phyloP scores from a whole-genome alignment of 169 alveolate species.

The Plasmodium yoelii region DNA sequence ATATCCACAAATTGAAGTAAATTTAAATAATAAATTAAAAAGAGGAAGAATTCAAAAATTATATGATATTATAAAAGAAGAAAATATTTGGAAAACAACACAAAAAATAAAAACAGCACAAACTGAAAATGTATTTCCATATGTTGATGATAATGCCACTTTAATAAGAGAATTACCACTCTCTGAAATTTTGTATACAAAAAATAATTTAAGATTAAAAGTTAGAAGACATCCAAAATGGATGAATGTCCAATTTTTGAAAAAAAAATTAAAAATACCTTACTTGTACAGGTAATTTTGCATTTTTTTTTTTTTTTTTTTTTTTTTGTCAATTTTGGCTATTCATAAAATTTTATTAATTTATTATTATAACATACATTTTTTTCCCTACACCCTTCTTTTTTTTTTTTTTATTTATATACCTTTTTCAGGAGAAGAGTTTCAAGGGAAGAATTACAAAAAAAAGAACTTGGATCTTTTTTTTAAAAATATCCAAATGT shows the following conservation, averaged over 20 bases:
- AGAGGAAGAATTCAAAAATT: constrained; percentile 75
- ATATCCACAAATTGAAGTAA: constrained; percentile 46
- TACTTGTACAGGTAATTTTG: constrained; percentile 70
- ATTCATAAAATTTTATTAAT: not conserved
- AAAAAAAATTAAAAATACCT: constrained; percentile 59
- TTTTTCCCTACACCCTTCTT: not conserved
- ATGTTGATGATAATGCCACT: constrained; percentile 85
- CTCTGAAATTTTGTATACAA: constrained; percentile 79
- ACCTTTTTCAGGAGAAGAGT: constrained; percentile 36
- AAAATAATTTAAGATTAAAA: constrained; percentile 80
- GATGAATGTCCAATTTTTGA: constrained; percentile 76
- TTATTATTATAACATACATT: not conserved
- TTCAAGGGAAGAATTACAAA: constrained; percentile 69
- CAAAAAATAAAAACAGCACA: constrained; percentile 78
- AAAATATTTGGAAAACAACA: constrained; percentile 81
- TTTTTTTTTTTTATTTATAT: not conserved
- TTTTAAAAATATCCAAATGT: constrained; percentile 20
- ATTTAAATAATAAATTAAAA: constrained; percentile 29
- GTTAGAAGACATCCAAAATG: constrained; percentile 85
- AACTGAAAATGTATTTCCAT: constrained; percentile 82
- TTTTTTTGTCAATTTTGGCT: constrained; percentile 6
- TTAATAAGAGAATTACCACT: constrained; percentile 79
- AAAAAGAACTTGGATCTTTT: constrained; percentile 71
- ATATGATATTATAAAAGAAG: constrained; percentile 77
- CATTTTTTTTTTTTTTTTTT: not conserved